Base-by-base conservation (phyloP, 208 protist genomes). In the Phytomonas francai region DNA sequence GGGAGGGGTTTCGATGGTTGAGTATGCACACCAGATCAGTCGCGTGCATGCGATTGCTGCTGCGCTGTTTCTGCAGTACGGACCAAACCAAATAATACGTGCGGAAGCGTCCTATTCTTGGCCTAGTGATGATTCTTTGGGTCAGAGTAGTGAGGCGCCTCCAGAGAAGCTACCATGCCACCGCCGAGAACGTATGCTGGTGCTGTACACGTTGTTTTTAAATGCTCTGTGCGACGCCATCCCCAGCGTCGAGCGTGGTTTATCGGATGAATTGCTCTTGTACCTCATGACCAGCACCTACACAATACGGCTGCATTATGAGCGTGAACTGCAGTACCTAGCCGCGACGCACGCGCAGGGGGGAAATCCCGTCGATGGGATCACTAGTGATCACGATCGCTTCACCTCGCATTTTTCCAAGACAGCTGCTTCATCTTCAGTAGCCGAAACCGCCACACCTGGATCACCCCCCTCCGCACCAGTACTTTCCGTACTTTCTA, bases 41-140 rank as follows among this genome's bases (percentile, higher is more conserved):
- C n/a, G 76, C 67, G 30, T 69, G 68, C 56, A 74, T 71, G 16
- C 67, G 34, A 56, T 60, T 73, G 29, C 33, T 60, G 42, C 28
- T 34, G 36, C 29, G 25, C 0, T 45, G 33, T 65, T 36, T 60
- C 34, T 56, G 25, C 58, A 27, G 65, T 36, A 34, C 8, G 33
- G 8, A 25, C 62, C n/a, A 22, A 36, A 25, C 39, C 60, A 30
- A 7, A 63, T 0, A 30, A n/a, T 9, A 60, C 65, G 7, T 27
- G 3, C 30, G 30, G 12, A 49, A 49, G 16, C 16, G 39, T 12
- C 39, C 3, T 49, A 22, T 49, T 49, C 12, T 19, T 49, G 39
- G 39, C 39, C 12, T 49, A 9, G 39, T 49, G 12, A 49, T 22
- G 39, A 12, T 19, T 49, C 39, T 3, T 22, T 19, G 1, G 6